A percentile compares a stretch with the other conserved stretches of the same genome.
These are phyloP conservation scores for Trichosporon sp. DNA, from an alignment of 1,284 basidiomycete species.

Conservation along the genomic window DNA sequence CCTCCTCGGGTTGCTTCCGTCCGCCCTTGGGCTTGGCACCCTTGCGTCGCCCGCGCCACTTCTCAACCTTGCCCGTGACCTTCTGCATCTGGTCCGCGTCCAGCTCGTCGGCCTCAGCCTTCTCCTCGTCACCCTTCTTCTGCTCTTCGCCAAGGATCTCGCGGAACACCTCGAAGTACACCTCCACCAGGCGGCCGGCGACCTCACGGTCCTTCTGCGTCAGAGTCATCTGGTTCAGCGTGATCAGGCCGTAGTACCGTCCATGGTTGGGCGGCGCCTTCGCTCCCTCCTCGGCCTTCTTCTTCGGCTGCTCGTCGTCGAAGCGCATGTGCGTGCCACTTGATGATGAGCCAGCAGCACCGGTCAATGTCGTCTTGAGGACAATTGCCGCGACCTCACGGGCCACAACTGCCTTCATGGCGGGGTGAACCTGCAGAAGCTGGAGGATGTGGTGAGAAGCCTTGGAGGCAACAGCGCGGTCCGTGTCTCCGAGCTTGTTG, in stretches of 20 bases:
- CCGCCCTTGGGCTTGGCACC: conserved; percentile 44
- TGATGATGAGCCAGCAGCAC: conserved; percentile 50
- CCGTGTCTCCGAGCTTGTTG: conserved; percentile 92
- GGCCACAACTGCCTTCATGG: conserved; percentile 88
- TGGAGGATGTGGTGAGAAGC: conserved; percentile 86
- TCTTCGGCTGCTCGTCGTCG: conserved; percentile 46
- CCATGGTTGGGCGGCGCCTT: conserved; percentile 60
- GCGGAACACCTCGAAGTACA: conserved; percentile 94
- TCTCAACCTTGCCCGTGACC: conserved; percentile 50
- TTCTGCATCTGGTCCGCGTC: conserved; percentile 43
- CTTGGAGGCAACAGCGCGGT: conserved; percentile 81
- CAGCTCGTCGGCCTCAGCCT: conserved; percentile 49
- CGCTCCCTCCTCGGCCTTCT: conserved; percentile 26
- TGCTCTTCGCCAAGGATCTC: conserved; percentile 66
- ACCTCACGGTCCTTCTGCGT: conserved; percentile 68
- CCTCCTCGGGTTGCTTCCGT: conserved; percentile 46
- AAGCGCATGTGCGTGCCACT: conserved; percentile 46
- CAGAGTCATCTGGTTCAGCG: conserved; percentile 88
- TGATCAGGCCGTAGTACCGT: conserved; percentile 86
- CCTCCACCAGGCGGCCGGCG: conserved; percentile 75
- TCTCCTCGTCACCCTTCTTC: conserved; percentile 39
- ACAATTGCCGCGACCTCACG: conserved; percentile 80
- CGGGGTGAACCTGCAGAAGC: conserved; percentile 82
- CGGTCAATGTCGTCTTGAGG: conserved; percentile 57
- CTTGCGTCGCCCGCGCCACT: conserved; percentile 47